Base-by-base conservation (phyloP, 225 moss, liverwort and hornwort species). In the Lunularia cruciata region DNA sequence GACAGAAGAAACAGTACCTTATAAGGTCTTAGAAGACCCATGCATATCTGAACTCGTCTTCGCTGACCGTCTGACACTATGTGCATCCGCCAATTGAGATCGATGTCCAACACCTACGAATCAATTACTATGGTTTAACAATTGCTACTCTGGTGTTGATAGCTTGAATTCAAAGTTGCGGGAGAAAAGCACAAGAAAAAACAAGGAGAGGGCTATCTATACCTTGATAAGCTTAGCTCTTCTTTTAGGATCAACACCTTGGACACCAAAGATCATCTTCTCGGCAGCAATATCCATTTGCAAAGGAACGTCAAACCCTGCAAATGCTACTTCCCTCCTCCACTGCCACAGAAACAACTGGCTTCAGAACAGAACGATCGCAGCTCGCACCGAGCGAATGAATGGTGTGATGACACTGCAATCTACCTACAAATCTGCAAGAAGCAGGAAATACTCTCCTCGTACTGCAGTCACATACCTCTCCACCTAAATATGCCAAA, bases 41-140 rank as follows among this genome's bases (percentile, higher is more conserved):
- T 96, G 33, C 89, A 90, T 39, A 96, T 92, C 83, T 96, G 96
- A 57, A 96, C 96, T 34, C 96, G 81, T 63, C 92, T 88, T 20
- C 96, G 87, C 78, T 98, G 96, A 27, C 96, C 96, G 38, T 98
- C 96, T 48, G 96, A 98, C 27, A 98, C 96, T 70, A 81, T 98
- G 86, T 98, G 96, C 96, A 98, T 90, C 55, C 93, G 87, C 96
- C 96, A 98, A 19, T 81, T 86, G 53, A 98, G 86, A 85, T 98
- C 90, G 51, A 98, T 91, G 60, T 98, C 96, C 33, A 98, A 77
- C 65, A 93, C 90, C 83, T 98, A 81, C 64, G 30, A 26, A 3
- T 30, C 31, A 7, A 52, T 0, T 34, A n/a, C n/a, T n/a, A n/a
- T n/a, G n/a, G n/a, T n/a, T n/a, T n/a, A n/a, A n/a, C n/a, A n/a